A percentile compares a stretch with the other conserved stretches of the same genome.
Evolutionary conservation across 176 grass and related monocot genomes (phyloP).

Genomic region (Triticum urartu): DNA sequence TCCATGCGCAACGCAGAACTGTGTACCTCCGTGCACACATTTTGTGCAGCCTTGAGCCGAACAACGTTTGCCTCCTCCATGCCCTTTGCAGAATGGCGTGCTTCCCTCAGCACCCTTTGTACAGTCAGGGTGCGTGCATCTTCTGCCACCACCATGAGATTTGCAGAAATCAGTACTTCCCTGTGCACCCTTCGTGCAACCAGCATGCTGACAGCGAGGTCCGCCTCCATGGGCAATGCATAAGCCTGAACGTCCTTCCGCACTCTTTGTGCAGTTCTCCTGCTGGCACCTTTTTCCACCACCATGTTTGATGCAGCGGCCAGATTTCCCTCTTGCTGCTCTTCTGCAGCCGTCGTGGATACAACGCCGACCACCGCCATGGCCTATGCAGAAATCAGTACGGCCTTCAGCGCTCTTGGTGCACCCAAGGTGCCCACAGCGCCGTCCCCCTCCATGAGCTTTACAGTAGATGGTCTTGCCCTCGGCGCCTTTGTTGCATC

Average conservation of each 20-base stretch:
- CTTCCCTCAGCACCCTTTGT: conserved; percentile 83
- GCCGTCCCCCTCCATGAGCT: conserved; percentile 76
- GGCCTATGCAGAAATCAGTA: conserved; percentile 77
- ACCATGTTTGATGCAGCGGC: conserved; percentile 78
- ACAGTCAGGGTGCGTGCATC: conserved; percentile 60
- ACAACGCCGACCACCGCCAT: conserved; percentile 79
- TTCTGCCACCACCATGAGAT: conserved; percentile 81
- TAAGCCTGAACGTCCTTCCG: conserved; percentile 70
- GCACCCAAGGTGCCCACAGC: conserved; percentile 71
- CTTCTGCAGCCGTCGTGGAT: conserved; percentile 48
- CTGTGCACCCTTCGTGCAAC: conserved; percentile 73
- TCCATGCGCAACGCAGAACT: conserved; percentile 77
- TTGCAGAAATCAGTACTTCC: conserved; percentile 78
- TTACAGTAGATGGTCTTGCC: conserved; percentile 88
- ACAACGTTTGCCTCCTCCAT: conserved; percentile 87
- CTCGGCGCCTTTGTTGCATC: conserved; percentile 86
- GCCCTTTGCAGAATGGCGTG: conserved; percentile 78
- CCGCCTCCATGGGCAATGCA: conserved; percentile 90
- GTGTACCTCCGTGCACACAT: conserved; percentile 82
- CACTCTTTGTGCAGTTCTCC: conserved; percentile 63
- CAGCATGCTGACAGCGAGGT: conserved; percentile 53
- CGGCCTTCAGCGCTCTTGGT: conserved; percentile 86
- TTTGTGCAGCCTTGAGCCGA: conserved; percentile 55
- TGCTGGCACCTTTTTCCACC: conserved; percentile 82
- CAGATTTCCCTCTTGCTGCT: conserved; percentile 80